A percentile compares a stretch with the other conserved stretches of the same genome.
phyloP scores from a whole-genome alignment of 495 filamentous ascomycete species.

The Penicillium macrosclerotiorum region DNA sequence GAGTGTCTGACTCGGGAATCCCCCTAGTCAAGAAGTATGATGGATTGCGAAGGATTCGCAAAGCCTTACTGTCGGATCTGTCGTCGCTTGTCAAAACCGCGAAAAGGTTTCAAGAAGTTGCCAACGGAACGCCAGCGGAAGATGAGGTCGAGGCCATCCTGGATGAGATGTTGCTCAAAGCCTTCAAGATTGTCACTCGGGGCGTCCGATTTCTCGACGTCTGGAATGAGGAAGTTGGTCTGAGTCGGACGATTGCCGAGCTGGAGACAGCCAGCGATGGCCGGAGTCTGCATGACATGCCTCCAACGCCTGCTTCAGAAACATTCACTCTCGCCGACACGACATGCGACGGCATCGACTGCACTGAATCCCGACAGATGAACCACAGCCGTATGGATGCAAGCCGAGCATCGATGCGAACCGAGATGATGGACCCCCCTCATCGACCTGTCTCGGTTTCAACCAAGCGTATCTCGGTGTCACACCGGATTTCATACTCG shows the following conservation, averaged over 20 bases:
- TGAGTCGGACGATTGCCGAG: constrained; percentile 62
- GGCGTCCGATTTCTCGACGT: constrained; percentile 91
- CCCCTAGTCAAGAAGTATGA: constrained; percentile 69
- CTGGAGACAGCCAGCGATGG: constrained; percentile 40
- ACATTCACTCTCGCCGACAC: constrained; percentile 27
- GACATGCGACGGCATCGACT: constrained; percentile 25
- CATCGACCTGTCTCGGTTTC: constrained; percentile 34
- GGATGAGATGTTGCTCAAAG: constrained; percentile 89
- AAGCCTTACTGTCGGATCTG: constrained; percentile 82
- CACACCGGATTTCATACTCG: constrained; percentile 56
- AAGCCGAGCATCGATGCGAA: constrained; percentile 39
- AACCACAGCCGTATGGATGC: constrained; percentile 38
- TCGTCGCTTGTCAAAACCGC: constrained; percentile 84
- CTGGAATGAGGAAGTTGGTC: constrained; percentile 70
- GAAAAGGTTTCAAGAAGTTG: constrained; percentile 72
- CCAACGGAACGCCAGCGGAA: constrained; percentile 44
- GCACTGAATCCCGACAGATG: constrained; percentile 35
- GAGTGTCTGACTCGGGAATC: constrained; percentile 85
- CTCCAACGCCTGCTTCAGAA: constrained; percentile 73
- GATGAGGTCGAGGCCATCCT: constrained; percentile 71
- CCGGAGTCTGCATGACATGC: constrained; percentile 41
- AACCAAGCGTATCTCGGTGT: constrained; percentile 53
- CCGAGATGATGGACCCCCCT: constrained; percentile 32
- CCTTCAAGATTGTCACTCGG: constrained; percentile 89
- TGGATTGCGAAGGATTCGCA: constrained; percentile 75